These are phyloP conservation scores for Apiospora koreana DNA, from an alignment of 2,329 filamentous ascomycete species.

Conservation along the genomic window DNA sequence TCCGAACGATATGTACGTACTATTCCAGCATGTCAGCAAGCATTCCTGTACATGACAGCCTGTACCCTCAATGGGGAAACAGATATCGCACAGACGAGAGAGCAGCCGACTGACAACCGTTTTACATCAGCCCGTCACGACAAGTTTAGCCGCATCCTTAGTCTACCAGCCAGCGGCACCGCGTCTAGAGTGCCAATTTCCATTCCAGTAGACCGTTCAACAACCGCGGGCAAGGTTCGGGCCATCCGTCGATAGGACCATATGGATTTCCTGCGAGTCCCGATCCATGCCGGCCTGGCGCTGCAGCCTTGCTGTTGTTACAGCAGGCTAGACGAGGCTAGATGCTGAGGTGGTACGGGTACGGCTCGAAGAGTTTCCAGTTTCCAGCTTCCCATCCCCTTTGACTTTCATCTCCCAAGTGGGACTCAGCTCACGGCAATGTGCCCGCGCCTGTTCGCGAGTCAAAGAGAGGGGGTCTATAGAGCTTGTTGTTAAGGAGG, in stretches of 20 bases:
- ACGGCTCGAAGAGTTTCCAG: neutral
- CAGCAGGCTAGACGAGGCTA: neutral
- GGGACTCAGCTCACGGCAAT: neutral
- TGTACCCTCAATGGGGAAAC: neutral
- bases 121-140: neutral
- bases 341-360: neutral
- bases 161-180: neutral
- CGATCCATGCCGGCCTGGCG: neutral
- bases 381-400: neutral
- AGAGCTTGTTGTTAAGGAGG: conserved; percentile 7
- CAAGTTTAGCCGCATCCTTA: conserved; percentile 6
- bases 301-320: neutral
- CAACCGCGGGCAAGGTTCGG: neutral
- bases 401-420: conserved; percentile 12
- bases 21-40: neutral
- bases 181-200: neutral
- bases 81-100: neutral
- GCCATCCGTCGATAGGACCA: neutral
- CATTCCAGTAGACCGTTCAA: neutral
- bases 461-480: conserved; percentile 2
- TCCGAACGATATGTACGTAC: neutral
- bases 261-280: neutral
- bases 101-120: neutral
- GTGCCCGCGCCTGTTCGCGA: neutral
- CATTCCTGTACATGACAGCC: neutral